Base-by-base conservation (phyloP, 768 basidiomycete genomes). In the Inosperma sp. region DNA sequence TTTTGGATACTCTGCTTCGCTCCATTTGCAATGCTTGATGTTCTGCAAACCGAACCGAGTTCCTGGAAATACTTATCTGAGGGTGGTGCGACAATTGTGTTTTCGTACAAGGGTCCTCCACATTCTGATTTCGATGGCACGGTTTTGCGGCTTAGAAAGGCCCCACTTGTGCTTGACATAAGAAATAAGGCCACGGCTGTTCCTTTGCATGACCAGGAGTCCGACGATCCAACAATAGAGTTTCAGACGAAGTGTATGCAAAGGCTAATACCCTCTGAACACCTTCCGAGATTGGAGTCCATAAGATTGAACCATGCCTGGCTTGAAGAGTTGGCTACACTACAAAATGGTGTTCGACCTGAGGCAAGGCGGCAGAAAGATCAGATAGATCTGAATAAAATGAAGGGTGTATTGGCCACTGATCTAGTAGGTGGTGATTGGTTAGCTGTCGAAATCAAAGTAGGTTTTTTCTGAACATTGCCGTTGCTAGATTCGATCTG, bases 361-460 rank as follows among this genome's bases (percentile, higher is more conserved):
- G 49, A 61, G 12, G 71, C 73, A 36, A 76, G 93, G 56, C 73
- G 74, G 49, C 63, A 56, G 26, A 76, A 68, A 53, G 86, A 84
- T 61, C 65, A 62, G 35, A 79, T 93, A 31, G 88, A 93, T 60
- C 56, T 74, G 16, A 59, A 59, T 4, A 71, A 72, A 39, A 68
- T 52, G 35, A 83, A 78, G 49, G 92, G 78, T 7, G 74, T 90
- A 7, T 69, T 96, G 34, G 90, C 89, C 14, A 86, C 88, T 7
- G 86, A 97, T 68, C 78, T 93, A 29, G 76, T 93, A 8, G 80
- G 84, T 25, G 76, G 79, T 7, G 57, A 73, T 42, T 79, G 78
- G 41, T 66, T 93, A 37, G 81, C 86, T 2, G 77, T 96, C 3
- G 95, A 97, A 71, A 91, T 97, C 66, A 98, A 98, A 82, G 95